Evolutionary conservation across 2,329 filamentous ascomycete genomes (phyloP).

Genomic region (Calonectria pteridis): DNA sequence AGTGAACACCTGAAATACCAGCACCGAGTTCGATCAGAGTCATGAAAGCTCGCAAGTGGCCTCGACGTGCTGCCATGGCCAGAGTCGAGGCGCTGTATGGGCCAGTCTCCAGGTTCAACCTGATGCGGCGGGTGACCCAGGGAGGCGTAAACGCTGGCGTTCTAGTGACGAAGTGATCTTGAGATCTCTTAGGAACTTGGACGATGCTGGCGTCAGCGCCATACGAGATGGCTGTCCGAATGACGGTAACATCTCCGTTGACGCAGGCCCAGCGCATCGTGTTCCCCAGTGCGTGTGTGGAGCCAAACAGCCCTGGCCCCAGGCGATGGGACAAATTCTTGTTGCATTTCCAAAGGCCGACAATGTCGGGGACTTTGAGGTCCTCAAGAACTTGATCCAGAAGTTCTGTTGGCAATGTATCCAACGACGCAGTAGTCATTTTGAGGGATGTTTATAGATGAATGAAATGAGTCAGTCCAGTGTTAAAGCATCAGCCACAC

Average conservation of each 20-base stretch:
- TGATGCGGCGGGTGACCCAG: background rate
- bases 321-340: background rate
- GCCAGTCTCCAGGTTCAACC: background rate
- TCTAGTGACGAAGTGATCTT: background rate
- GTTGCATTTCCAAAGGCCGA: background rate
- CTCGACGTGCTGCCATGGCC: background rate
- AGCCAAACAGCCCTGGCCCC: background rate
- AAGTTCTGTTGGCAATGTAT: background rate
- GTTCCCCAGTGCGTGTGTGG: background rate
- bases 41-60: background rate
- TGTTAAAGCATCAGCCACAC: background rate
- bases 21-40: background rate
- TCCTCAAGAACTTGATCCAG: background rate
- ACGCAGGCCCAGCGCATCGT: background rate
- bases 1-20: background rate
- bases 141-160: background rate
- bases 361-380: background rate
- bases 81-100: background rate
- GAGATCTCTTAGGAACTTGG: background rate
- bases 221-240: background rate
- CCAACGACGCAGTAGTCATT: background rate
- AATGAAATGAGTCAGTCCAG: background rate
- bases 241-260: background rate
- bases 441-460: background rate
- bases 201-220: background rate